A percentile compares a stretch with the other conserved stretches of the same genome.
Conservation (phyloP, 352 stramenopile genomes). For the Thalassiosira hispida region DNA sequence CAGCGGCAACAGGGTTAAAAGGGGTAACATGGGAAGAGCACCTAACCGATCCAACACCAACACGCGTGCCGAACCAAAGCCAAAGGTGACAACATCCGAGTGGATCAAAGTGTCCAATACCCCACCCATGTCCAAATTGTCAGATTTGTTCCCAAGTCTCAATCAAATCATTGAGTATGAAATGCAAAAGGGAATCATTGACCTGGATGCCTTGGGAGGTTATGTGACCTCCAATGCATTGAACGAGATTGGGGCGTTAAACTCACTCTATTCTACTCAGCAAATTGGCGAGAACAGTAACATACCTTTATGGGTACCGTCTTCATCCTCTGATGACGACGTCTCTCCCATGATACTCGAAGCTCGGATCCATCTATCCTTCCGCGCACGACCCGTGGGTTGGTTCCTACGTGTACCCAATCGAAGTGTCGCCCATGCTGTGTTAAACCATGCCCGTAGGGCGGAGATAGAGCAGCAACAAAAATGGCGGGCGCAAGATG, state of each 20-base stretch:
- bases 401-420: slow-evolving; percentile 74
- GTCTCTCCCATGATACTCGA: slow-evolving; percentile 27
- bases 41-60: background rate
- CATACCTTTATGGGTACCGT: slow-evolving; percentile 26
- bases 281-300: slow-evolving; percentile 7
- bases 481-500: background rate
- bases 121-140: slow-evolving; percentile 65
- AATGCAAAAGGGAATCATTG: slow-evolving; percentile 62
- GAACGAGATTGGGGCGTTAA: slow-evolving; percentile 32
- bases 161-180: slow-evolving; percentile 51
- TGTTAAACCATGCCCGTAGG: slow-evolving; percentile 52
- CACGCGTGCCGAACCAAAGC: background rate
- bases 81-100: slow-evolving; percentile 41
- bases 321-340: slow-evolving; percentile 13
- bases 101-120: slow-evolving; percentile 73
- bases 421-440: slow-evolving; percentile 68
- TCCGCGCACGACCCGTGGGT: slow-evolving; percentile 52
- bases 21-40: too few species aligned
- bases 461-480: slow-evolving; percentile 13
- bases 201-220: slow-evolving; percentile 58
- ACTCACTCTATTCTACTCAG: slow-evolving; percentile 32
- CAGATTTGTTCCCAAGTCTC: slow-evolving; percentile 62
- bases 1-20: too few species aligned
- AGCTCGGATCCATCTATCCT: slow-evolving; percentile 37
- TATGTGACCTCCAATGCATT: background rate